Evolutionary conservation across 2,329 filamentous ascomycete genomes (phyloP).

Genomic region (Colletotrichum cordylinicola): DNA sequence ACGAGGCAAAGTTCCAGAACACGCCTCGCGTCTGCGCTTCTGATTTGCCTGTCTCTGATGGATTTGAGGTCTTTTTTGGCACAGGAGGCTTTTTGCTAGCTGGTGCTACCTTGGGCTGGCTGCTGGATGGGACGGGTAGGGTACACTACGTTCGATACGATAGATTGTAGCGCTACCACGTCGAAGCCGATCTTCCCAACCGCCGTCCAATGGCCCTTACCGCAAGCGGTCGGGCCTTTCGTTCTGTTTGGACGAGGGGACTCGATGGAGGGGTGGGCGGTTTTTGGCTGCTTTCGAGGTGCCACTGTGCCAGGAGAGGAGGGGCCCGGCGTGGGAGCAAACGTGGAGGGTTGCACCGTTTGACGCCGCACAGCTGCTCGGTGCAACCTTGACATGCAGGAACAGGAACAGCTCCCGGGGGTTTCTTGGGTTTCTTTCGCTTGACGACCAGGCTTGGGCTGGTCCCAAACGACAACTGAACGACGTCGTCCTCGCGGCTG

Average conservation of each 20-base stretch:
- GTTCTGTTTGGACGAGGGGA: conserved; percentile 13
- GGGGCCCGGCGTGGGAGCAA: not conserved
- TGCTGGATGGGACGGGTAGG: not conserved
- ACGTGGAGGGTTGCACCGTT: conserved; percentile 15
- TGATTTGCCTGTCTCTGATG: not conserved
- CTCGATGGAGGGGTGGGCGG: not conserved
- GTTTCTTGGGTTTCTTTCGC: not conserved
- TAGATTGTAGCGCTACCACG: not conserved
- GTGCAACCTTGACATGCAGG: not conserved
- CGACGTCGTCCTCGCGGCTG: not conserved
- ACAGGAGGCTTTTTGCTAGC: not conserved
- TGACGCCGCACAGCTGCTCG: not conserved
- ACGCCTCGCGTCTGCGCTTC: not conserved
- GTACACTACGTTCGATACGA: not conserved
- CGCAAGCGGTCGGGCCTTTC: not conserved
- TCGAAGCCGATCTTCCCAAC: not conserved
- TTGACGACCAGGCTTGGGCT: not conserved
- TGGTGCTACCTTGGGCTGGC: not conserved
- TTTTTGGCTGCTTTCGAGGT: not conserved
- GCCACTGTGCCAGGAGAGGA: not conserved
- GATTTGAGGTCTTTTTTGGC: not conserved
- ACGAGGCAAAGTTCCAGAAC: not conserved
- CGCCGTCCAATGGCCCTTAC: not conserved
- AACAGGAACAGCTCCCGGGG: not conserved
- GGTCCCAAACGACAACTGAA: not conserved